Conservation (phyloP, 495 filamentous ascomycete genomes). For the Talaromyces proteolyticus region DNA sequence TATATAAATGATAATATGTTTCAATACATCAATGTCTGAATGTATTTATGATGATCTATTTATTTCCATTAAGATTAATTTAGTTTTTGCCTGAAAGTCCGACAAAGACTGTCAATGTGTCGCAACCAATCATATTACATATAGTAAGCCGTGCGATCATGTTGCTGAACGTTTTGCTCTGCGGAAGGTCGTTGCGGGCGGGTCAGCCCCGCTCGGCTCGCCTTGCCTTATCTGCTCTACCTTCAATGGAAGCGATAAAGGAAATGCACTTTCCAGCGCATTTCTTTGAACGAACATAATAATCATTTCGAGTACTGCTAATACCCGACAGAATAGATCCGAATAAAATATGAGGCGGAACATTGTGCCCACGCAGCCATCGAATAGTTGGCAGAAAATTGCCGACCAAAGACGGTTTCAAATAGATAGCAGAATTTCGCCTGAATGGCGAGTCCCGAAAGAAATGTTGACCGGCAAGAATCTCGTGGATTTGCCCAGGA, state of each 20-base stretch:
- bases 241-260: too few relatives aligned
- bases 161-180: not conserved
- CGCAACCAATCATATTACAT: too few relatives aligned
- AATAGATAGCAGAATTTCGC: conserved; percentile 24
- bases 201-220: not conserved
- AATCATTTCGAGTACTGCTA: not conserved
- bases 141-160: too few relatives aligned
- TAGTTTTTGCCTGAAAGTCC: too few relatives aligned
- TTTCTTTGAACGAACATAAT: too few relatives aligned
- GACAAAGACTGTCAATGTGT: too few relatives aligned
- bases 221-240: not conserved
- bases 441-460: conserved; percentile 14
- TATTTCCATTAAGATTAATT: too few relatives aligned
- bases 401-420: conserved; percentile 25
- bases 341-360: not conserved
- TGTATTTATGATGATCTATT: too few relatives aligned
- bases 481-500: conserved; percentile 39
- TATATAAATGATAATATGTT: too few relatives aligned
- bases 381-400: conserved; percentile 16
- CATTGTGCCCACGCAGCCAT: not conserved
- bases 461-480: conserved; percentile 19
- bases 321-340: not conserved
- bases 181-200: conserved; percentile 1
- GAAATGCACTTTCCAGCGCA: too few relatives aligned
- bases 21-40: too few relatives aligned